These are phyloP conservation scores for Penicillium psychrosexuale DNA, from an alignment of 2,329 filamentous ascomycete species.

Conservation along the genomic window DNA sequence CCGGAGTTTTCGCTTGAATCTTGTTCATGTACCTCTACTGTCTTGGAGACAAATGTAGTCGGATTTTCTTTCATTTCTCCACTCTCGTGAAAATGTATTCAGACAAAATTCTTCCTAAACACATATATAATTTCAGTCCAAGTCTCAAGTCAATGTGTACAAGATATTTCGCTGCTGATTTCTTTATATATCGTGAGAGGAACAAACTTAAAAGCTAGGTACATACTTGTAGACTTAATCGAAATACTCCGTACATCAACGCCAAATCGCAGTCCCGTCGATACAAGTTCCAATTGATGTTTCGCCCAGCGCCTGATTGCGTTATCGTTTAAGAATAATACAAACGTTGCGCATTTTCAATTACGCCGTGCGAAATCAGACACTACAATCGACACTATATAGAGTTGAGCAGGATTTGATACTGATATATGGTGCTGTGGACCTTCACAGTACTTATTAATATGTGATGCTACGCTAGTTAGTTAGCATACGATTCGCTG, in stretches of 20 bases:
- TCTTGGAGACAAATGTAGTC: constrained; percentile 28
- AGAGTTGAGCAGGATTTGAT: too few species aligned
- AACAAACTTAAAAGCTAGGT: neutral
- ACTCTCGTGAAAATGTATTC: constrained; percentile 29
- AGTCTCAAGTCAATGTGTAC: neutral
- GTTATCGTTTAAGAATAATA: neutral
- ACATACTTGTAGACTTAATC: too few species aligned
- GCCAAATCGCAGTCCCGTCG: too few species aligned
- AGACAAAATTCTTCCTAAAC: constrained; percentile 9
- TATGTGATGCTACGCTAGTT: neutral
- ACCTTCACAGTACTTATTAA: neutral
- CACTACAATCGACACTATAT: too few species aligned
- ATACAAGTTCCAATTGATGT: neutral
- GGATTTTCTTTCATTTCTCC: constrained; percentile 26
- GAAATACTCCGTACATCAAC: too few species aligned
- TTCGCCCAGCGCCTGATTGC: neutral
- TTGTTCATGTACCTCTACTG: too few species aligned
- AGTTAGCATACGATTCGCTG: neutral
- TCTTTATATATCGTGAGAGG: neutral
- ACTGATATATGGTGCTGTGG: too few species aligned
- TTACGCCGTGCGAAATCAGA: neutral
- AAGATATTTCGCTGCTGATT: neutral
- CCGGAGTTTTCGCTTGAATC: constrained; percentile 36
- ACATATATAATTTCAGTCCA: constrained; percentile 10
- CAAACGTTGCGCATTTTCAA: neutral